Base-by-base conservation (phyloP, 192 early-diverging fungal species). In the Podochytrium sp. region DNA sequence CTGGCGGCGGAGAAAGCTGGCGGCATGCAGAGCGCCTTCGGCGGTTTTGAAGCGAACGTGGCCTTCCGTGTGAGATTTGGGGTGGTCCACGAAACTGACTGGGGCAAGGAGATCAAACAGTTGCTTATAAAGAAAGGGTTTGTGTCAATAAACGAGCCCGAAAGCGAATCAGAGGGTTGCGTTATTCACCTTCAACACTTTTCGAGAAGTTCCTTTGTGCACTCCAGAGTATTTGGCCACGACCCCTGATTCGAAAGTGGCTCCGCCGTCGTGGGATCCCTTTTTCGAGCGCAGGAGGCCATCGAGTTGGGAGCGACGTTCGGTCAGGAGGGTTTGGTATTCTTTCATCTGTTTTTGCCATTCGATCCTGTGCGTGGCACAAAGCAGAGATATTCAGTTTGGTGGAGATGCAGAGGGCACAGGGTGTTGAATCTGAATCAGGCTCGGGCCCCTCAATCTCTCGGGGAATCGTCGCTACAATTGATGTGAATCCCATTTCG, bases 61-160 rank as follows among this genome's bases (percentile, higher is more conserved):
- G 38, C 27, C 65, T 23, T 65, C 33, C 14, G 55, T 73, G 27
- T 55, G 6, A 29, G 25, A 60, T 40, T 56, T 71, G 20, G 60
- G 37, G 38, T 70, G 55, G 33, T 81, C 80, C 16, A 81, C 51
- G 53, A 59, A 81, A 3, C 59, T 52, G 10, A 81, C 80, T 7
- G 80, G 76, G 3, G 76, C 76, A 52, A 81, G 47, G 41, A 78
- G 59, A 34, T 75, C 76, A 73, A 81, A 81, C 10, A 81, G 38
- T 23, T 50, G 58, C 78, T 79, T 42, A 40, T 32, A 25, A 71
- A 63, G 14, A 52, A 51, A 61, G 0, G 56, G 29, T 29, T 70
- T 12, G n/a, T 57, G 35, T 0, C 30, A 51, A 12, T 18, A 43
- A 29, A 33, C n/a, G 6, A 41, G 23, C 41, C n/a, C 37, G 29